Conservation (phyloP, 805 yeast species). For the Lipomyces chichibuensis region DNA sequence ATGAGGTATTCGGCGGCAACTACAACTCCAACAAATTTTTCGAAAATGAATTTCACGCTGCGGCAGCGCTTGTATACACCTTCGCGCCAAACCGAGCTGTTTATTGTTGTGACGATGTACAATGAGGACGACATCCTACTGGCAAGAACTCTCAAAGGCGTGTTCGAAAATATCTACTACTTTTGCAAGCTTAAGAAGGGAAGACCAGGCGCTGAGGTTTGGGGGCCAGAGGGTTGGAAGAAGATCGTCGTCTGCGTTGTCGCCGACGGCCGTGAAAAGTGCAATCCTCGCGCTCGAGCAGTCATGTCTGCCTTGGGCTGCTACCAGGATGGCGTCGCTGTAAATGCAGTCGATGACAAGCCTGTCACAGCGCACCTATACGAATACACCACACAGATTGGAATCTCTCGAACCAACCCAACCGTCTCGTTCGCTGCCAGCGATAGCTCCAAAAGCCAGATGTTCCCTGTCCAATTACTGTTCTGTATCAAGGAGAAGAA, state of each 20-base stretch:
- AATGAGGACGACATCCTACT: constrained; percentile 82
- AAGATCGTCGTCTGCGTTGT: constrained; percentile 87
- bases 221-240: constrained; percentile 98
- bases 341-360: constrained; percentile 80
- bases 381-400: constrained; percentile 88
- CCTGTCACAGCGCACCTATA: constrained; percentile 85
- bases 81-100: constrained; percentile 80
- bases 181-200: constrained; percentile 65
- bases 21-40: constrained; percentile 80
- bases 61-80: constrained; percentile 78
- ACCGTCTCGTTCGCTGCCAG: constrained; percentile 59
- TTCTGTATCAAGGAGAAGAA: constrained; percentile 91
- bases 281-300: constrained; percentile 77
- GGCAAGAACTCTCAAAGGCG: constrained; percentile 87
- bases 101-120: constrained; percentile 86
- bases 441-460: constrained; percentile 48
- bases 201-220: constrained; percentile 45
- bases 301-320: constrained; percentile 84
- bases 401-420: constrained; percentile 48
- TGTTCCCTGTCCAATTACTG: constrained; percentile 82
- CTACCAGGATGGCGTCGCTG: constrained; percentile 95
- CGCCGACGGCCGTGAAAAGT: constrained; percentile 87
- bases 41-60: constrained; percentile 65
- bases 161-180: constrained; percentile 81
- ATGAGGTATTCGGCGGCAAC: constrained; percentile 96